Percentiles rank a stretch among this genome's conserved stretches.
Evolutionary conservation across 331 rosid genomes (phyloP).

Genomic region (Saraca asoca): DNA sequence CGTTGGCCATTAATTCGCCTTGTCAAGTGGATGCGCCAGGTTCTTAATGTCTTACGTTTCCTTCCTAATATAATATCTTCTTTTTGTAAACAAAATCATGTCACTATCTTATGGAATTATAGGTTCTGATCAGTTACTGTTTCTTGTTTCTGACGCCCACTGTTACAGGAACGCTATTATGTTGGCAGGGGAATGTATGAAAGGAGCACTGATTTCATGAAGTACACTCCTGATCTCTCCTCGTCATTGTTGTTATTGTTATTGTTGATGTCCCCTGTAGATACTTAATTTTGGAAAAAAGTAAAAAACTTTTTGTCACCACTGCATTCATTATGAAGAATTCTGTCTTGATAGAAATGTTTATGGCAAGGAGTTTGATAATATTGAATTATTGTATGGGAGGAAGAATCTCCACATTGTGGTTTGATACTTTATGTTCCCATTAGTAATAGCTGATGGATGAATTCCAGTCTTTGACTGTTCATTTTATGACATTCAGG

Average conservation of each 20-base stretch:
- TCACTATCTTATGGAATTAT: constrained; percentile 28
- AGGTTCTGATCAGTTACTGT: constrained; percentile 26
- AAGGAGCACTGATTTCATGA: constrained; percentile 81
- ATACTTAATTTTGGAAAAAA: neutral
- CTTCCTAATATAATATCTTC: constrained; percentile 16
- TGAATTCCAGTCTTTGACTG: neutral
- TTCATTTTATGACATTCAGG: no score
- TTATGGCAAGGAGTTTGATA: neutral
- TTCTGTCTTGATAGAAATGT: neutral
- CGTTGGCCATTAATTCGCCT: constrained; percentile 75
- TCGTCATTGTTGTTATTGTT: neutral
- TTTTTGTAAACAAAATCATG: no score
- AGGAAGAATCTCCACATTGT: neutral
- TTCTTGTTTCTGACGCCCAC: constrained; percentile 17
- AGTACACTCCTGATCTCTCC: constrained; percentile 48
- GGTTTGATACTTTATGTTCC: neutral
- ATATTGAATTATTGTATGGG: neutral
- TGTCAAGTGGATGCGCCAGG: constrained; percentile 98
- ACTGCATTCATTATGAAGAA: neutral
- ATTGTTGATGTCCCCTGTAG: neutral
- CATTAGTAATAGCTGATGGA: neutral
- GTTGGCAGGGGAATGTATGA: constrained; percentile 98
- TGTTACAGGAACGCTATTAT: constrained; percentile 80
- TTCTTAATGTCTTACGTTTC: constrained; percentile 33
- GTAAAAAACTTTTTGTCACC: neutral